Percentiles rank a stretch among this genome's conserved stretches.
Conservation (phyloP, 768 basidiomycete genomes). For the Lactarius trivialis region DNA sequence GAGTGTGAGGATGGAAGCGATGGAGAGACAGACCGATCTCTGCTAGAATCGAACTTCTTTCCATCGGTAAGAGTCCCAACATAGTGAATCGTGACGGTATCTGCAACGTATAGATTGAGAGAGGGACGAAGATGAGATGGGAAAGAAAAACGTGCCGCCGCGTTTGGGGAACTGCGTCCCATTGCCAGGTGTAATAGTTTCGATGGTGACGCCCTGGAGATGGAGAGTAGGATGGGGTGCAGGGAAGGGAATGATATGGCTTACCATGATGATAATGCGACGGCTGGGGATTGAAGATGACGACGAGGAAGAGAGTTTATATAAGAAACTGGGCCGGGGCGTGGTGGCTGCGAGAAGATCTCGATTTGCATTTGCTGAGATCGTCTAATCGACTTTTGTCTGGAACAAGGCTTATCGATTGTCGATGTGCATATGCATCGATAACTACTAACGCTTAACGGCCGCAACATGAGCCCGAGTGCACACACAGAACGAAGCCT, state of each 20-base stretch:
- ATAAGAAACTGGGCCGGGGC: constrained; percentile 19
- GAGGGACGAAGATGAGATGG: not conserved
- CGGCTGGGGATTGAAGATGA: constrained; percentile 7
- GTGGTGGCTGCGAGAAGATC: constrained; percentile 18
- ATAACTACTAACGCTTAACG: not conserved
- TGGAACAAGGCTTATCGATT: constrained; percentile 14
- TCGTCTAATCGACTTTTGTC: constrained; percentile 14
- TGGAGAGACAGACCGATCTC: constrained; percentile 51
- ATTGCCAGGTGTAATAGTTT: constrained; percentile 55
- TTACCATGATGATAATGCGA: constrained; percentile 18
- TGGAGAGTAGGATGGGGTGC: not conserved
- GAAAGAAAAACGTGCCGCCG: constrained; percentile 47
- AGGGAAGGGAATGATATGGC: not conserved
- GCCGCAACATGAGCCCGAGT: not conserved
- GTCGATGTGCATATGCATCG: constrained; percentile 2
- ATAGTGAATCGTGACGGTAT: constrained; percentile 73
- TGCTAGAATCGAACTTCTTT: constrained; percentile 65
- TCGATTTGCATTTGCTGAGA: constrained; percentile 10
- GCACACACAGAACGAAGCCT: not conserved
- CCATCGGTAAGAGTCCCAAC: constrained; percentile 64
- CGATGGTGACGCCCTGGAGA: constrained; percentile 63
- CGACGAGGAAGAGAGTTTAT: constrained; percentile 20
- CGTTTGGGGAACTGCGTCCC: constrained; percentile 54
- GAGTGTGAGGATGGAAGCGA: constrained; percentile 12
- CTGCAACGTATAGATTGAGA: constrained; percentile 32